Conservation (phyloP, 768 basidiomycete species). For the Auriscalpium orientale region DNA sequence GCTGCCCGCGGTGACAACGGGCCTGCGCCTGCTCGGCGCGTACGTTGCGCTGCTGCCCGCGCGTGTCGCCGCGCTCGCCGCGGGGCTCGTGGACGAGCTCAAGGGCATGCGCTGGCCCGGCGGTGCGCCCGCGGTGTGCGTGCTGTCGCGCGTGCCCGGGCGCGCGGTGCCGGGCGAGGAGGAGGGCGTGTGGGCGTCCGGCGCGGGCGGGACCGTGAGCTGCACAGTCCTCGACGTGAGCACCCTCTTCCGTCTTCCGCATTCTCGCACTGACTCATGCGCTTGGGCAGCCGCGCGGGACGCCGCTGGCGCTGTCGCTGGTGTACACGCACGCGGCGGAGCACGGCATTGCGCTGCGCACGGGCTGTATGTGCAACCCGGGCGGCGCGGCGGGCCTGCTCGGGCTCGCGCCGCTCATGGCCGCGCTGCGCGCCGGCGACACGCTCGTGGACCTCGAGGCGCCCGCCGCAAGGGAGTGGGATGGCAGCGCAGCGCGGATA, state of each 20-base stretch:
- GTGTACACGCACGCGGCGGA: conserved; percentile 60
- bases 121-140: conserved; percentile 53
- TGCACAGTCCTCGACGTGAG: conserved; percentile 11
- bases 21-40: conserved; percentile 67
- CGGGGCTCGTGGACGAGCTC: conserved; percentile 52
- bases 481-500: too few species aligned
- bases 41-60: conserved; percentile 76
- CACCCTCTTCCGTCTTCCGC: not conserved
- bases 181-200: not conserved
- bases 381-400: conserved; percentile 72
- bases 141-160: conserved; percentile 57
- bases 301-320: conserved; percentile 48
- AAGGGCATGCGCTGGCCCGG: conserved; percentile 51
- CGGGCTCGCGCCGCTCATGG: conserved; percentile 60
- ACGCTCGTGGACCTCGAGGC: conserved; percentile 56
- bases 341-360: conserved; percentile 61
- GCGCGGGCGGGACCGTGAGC: conserved; percentile 10
- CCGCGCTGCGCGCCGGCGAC: conserved; percentile 46
- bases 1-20: conserved; percentile 71
- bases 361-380: conserved; percentile 86
- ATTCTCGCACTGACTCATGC: too few species aligned
- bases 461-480: conserved; percentile 60
- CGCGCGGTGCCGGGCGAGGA: conserved; percentile 1
- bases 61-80: conserved; percentile 61
- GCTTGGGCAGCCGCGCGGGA: conserved; percentile 42